Evolutionary conservation across 805 yeast genomes (phyloP).

Genomic region (Millerago galiae): DNA sequence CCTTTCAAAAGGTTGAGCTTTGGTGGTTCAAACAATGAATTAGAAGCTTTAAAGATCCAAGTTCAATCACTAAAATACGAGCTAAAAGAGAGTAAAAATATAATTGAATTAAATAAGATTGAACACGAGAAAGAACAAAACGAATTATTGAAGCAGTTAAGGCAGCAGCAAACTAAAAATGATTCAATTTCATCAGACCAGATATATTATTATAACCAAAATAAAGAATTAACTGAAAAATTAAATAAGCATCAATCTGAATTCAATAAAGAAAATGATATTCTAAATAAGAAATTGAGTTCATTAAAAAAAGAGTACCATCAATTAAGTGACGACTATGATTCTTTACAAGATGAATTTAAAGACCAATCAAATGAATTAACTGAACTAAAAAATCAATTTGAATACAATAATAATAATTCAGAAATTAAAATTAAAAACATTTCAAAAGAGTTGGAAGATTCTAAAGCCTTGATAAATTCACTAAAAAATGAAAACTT

Average conservation of each 20-base stretch:
- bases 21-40: neutral
- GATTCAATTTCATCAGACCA: constrained; percentile 25
- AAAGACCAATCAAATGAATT: constrained; percentile 4
- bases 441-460: neutral
- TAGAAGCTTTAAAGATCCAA: constrained; percentile 9
- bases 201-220: constrained; percentile 30
- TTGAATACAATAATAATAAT: neutral
- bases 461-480: neutral
- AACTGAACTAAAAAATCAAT: neutral
- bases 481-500: neutral
- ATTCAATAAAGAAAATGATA: constrained; percentile 12
- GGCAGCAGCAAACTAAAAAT: constrained; percentile 11
- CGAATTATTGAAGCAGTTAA: constrained; percentile 23
- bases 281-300: constrained; percentile 16
- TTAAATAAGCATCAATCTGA: constrained; percentile 22
- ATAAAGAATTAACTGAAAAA: constrained; percentile 24
- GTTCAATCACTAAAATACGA: constrained; percentile 30
- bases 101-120: constrained; percentile 30
- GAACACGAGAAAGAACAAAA: constrained; percentile 26
- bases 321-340: constrained; percentile 5
- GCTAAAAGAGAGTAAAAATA: constrained; percentile 30
- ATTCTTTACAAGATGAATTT: constrained; percentile 5
- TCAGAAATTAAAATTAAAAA: neutral
- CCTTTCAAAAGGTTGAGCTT: constrained; percentile 6
- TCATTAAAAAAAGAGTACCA: constrained; percentile 9